Conservation (phyloP, 208 protist species). For the Crithidia sp. region DNA sequence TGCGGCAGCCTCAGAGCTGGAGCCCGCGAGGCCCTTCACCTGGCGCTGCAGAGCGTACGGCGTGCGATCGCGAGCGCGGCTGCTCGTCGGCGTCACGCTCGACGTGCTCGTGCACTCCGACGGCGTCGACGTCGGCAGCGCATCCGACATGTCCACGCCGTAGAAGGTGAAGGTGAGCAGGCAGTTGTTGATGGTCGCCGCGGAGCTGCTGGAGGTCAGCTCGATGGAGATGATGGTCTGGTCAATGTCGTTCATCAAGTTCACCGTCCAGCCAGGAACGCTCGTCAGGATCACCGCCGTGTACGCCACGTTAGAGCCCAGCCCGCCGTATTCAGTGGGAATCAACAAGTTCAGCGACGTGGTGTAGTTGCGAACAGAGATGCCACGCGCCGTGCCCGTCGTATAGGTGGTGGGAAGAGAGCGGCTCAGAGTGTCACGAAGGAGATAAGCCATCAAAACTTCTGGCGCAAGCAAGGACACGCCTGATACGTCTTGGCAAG, state of each 20-base stretch:
- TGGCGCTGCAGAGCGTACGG: neutral
- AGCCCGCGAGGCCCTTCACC: neutral
- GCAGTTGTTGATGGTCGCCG: conserved; percentile 16
- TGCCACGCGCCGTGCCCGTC: conserved; percentile 7
- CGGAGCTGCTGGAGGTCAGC: neutral
- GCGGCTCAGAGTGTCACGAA: neutral
- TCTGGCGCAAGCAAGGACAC: too few relatives aligned
- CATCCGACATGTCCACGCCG: conserved; percentile 19
- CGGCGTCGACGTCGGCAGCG: neutral
- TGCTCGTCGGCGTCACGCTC: neutral
- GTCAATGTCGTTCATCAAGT: conserved; percentile 10
- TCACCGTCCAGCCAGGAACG: conserved; percentile 13
- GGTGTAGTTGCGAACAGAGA: conserved; percentile 1
- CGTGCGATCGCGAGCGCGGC: too few relatives aligned
- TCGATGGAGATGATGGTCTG: conserved; percentile 19
- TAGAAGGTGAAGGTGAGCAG: conserved; percentile 37
- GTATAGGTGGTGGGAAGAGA: neutral
- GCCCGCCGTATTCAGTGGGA: conserved; percentile 26
- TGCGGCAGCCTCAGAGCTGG: neutral
- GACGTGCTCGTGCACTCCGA: neutral
- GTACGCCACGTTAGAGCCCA: conserved; percentile 7
- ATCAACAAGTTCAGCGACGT: neutral
- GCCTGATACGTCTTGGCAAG: neutral
- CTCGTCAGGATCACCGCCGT: conserved; percentile 1
- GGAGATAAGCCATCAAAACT: too few relatives aligned